Evolutionary conservation across 139 green algal species (phyloP), one percentile per base, ranked within the genome.

Genomic region (Chara braunii): DNA sequence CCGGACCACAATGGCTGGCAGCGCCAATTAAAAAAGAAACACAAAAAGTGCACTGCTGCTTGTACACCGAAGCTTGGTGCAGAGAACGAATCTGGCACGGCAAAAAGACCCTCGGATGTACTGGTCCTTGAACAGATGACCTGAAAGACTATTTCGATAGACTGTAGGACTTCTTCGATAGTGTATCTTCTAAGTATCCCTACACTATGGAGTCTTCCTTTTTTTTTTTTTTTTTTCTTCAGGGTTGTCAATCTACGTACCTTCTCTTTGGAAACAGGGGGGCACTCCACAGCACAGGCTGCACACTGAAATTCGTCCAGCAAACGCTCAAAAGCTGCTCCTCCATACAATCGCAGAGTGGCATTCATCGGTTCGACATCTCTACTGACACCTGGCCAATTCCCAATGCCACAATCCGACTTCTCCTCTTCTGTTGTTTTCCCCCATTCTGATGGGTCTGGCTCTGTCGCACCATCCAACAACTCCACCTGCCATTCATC

Each of bases 251-350:
- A 48, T 18, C n/a, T 28, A 5, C 58, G 28, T 18, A 92, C 86
- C 77, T 59, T 78, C 43, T 74, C 65, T 11, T 32, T 23, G 14
- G 65, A 70, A 14, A 72, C 34, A 33, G 30, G 9, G 66, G 89
- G 89, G 75, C 93, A 94, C 24, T 68, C 57, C 11, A 91, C 60
- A 4, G 59, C 67, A 26, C 79, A 68, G 8, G 85, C 84, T 2
- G 87, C 88, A 43, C 77, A 77, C 42, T 89, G 83, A 55, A 95
- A 95, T 75, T 96, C 88, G 12, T 88, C 77, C 57, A 96, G 66
- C 44, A 81, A 86, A 3, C 90, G 83, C 79, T 96, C 90, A 59
- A 96, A 94, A 0, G 90, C 87, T 6, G 90, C 89, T 2, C 88
- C 89, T 2, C 90, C 90, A 72, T 92, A 95, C 62, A 96, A 81